Evolutionary conservation across 352 stramenopile genomes (phyloP).

Genomic region (Phytophthora agathidicida): DNA sequence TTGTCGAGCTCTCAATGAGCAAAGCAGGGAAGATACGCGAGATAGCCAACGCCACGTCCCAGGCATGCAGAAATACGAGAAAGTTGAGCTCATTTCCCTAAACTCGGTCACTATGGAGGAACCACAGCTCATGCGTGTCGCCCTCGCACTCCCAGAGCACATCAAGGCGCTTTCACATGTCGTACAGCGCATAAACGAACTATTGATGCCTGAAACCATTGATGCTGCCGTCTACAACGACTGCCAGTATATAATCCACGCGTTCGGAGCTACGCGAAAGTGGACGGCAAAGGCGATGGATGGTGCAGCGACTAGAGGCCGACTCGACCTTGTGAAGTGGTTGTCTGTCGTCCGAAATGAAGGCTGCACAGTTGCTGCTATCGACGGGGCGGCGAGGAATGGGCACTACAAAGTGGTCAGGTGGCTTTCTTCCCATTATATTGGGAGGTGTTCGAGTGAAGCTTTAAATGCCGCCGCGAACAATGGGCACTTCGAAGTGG

Average conservation of each 20-base stretch:
- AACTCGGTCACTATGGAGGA: not conserved
- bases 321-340: slow-evolving; percentile 31
- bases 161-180: slow-evolving; percentile 16
- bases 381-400: slow-evolving; percentile 23
- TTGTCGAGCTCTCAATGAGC: slow-evolving; percentile 6
- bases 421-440: slow-evolving; percentile 27
- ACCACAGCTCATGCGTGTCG: slow-evolving; percentile 1
- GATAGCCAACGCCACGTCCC: slow-evolving; percentile 5
- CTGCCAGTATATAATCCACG: slow-evolving; percentile 23
- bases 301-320: slow-evolving; percentile 22
- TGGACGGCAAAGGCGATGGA: slow-evolving; percentile 30
- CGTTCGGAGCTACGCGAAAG: slow-evolving; percentile 8
- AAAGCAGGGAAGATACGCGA: too few relatives aligned
- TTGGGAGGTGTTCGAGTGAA: slow-evolving; percentile 20
- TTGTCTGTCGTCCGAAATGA: slow-evolving; percentile 26
- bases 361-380: slow-evolving; percentile 24
- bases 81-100: slow-evolving; percentile 8
- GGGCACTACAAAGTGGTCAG: slow-evolving; percentile 30
- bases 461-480: slow-evolving; percentile 27
- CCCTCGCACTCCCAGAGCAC: not conserved
- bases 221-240: slow-evolving; percentile 30
- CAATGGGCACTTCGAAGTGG: slow-evolving; percentile 28
- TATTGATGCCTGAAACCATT: slow-evolving; percentile 23
- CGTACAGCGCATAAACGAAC: slow-evolving; percentile 6
- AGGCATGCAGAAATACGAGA: too few relatives aligned